A percentile compares a stretch with the other conserved stretches of the same genome.
phyloP scores from a whole-genome alignment of 2,329 filamentous ascomycete genomes.

The Triangularia setosa region DNA sequence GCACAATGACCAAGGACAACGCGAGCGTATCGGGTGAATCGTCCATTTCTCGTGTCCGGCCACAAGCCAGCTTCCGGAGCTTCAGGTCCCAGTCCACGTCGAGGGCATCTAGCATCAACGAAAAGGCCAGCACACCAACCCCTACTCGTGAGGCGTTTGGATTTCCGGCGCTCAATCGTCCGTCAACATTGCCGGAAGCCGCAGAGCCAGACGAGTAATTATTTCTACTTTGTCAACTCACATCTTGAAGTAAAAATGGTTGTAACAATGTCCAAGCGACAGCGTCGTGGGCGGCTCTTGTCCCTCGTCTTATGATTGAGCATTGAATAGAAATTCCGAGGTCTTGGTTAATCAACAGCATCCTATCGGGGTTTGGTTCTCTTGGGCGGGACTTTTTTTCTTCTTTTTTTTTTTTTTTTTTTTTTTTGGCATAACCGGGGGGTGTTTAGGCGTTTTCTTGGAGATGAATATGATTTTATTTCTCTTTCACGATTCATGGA shows the following conservation, averaged over 20 bases:
- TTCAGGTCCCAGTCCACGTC: slow-evolving; percentile 10
- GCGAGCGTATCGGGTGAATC: neutral
- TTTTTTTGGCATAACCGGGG: neutral
- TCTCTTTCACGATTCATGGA: too few species aligned
- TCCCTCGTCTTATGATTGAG: neutral
- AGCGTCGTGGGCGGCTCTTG: neutral
- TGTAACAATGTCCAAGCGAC: neutral
- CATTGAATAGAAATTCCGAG: neutral
- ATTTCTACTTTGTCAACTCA: neutral
- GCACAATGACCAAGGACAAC: neutral
- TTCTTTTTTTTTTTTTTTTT: too few species aligned
- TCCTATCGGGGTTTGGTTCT: neutral
- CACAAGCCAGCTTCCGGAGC: slow-evolving; percentile 14
- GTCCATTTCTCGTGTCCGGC: neutral
- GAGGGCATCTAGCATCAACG: neutral
- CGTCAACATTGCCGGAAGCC: slow-evolving; percentile 13
- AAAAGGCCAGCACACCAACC: neutral
- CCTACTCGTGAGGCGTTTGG: neutral
- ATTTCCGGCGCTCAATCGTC: neutral
- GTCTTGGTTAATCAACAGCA: neutral
- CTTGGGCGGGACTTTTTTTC: neutral
- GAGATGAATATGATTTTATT: too few species aligned
- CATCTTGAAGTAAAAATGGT: neutral
- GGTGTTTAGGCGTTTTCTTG: neutral
- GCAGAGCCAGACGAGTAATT: slow-evolving; percentile 11